Evolutionary conservation across 495 filamentous ascomycete species (phyloP).

Genomic region (Xylaria telfairii): DNA sequence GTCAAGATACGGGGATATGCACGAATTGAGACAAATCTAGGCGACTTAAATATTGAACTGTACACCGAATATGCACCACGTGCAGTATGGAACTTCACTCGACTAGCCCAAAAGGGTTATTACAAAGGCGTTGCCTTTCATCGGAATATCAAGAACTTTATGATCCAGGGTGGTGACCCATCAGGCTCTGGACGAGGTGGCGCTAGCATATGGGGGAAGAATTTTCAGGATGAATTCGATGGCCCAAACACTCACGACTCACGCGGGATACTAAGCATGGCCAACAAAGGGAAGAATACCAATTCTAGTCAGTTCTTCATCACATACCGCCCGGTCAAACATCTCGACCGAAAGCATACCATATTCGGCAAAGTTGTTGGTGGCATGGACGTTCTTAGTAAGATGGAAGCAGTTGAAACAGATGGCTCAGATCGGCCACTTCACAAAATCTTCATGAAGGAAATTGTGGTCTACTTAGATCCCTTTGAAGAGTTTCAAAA

Average conservation of each 20-base stretch:
- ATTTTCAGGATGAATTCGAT: conserved; percentile 92
- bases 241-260: conserved; percentile 81
- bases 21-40: conserved; percentile 80
- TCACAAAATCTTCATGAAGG: conserved; percentile 77
- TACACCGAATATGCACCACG: conserved; percentile 87
- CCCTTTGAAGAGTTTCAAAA: conserved; percentile 92
- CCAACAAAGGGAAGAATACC: conserved; percentile 97
- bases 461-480: conserved; percentile 88
- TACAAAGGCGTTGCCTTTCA: conserved; percentile 86
- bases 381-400: conserved; percentile 71
- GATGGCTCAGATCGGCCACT: conserved; percentile 72
- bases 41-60: conserved; percentile 87
- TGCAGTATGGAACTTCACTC: conserved; percentile 96
- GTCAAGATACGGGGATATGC: conserved; percentile 92
- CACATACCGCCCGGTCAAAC: conserved; percentile 78
- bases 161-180: conserved; percentile 98
- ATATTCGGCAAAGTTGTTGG: conserved; percentile 88
- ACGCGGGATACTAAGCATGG: conserved; percentile 87
- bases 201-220: conserved; percentile 83
- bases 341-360: conserved; percentile 95
- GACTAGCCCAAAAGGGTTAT: conserved; percentile 86
- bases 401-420: conserved; percentile 76
- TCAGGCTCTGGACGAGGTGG: conserved; percentile 91
- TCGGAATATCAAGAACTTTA: conserved; percentile 92
- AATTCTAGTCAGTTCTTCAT: conserved; percentile 97